phyloP scores from a whole-genome alignment of 345 rosid species.

The Clausena lansium region DNA sequence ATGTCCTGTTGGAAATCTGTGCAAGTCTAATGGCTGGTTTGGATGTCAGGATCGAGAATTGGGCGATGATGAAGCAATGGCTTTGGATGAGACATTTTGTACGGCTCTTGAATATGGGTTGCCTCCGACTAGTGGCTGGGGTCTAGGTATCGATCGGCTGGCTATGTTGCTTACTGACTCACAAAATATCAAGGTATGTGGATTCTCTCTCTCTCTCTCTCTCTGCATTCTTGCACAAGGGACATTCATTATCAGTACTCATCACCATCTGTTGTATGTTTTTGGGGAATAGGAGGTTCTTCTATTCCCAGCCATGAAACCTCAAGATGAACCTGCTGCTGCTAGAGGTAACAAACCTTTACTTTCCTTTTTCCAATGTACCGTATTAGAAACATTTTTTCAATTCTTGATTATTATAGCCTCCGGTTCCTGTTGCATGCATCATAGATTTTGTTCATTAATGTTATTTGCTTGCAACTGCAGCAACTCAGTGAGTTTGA shows the following conservation, averaged over 20 bases:
- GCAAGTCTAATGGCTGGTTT: neutral
- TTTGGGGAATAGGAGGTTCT: conserved; percentile 72
- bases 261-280: conserved; percentile 15
- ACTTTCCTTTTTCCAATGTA: neutral
- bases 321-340: conserved; percentile 75
- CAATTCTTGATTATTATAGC: neutral
- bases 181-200: conserved; percentile 82
- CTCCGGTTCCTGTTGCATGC: neutral
- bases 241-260: neutral
- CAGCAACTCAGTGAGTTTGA: conserved; percentile 14
- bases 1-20: neutral
- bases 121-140: conserved; percentile 99
- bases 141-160: conserved; percentile 85
- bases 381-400: neutral
- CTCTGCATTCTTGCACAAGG: neutral
- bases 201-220: conserved; percentile 6
- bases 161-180: conserved; percentile 92
- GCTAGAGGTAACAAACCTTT: conserved; percentile 45
- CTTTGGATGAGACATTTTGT: conserved; percentile 89
- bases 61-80: conserved; percentile 99
- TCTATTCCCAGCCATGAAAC: conserved; percentile 98
- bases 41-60: conserved; percentile 71
- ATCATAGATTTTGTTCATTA: neutral
- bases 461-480: neutral
- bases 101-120: conserved; percentile 82